Percentiles rank a stretch among this genome's conserved stretches.
Evolutionary conservation across 2,329 filamentous ascomycete species (phyloP).

Genomic region (Fusarium decemcellulare): DNA sequence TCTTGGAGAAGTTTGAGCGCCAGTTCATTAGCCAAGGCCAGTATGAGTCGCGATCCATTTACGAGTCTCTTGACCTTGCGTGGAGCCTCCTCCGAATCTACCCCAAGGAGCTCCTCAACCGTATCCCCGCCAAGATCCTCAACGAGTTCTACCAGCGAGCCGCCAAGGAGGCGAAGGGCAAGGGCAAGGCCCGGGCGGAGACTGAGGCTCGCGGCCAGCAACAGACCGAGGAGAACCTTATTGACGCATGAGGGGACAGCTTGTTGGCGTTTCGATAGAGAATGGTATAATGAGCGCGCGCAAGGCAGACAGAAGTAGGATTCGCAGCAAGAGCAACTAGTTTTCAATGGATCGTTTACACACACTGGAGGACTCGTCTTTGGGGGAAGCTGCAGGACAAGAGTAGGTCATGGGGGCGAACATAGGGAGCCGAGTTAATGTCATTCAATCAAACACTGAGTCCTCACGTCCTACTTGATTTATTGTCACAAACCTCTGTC

Average conservation of each 20-base stretch:
- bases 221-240: slow-evolving; percentile 70
- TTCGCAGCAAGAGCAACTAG: slow-evolving; percentile 39
- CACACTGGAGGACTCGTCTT: slow-evolving; percentile 31
- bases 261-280: slow-evolving; percentile 43
- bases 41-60: slow-evolving; percentile 93
- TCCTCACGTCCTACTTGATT: slow-evolving; percentile 2
- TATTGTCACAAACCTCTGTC: neutral
- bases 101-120: slow-evolving; percentile 97
- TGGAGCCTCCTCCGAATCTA: slow-evolving; percentile 98
- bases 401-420: slow-evolving; percentile 45
- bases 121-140: slow-evolving; percentile 87
- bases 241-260: slow-evolving; percentile 64
- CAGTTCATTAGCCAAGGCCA: slow-evolving; percentile 93
- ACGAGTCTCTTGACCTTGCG: slow-evolving; percentile 93
- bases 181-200: slow-evolving; percentile 69
- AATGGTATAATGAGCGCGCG: slow-evolving; percentile 46
- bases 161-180: slow-evolving; percentile 73
- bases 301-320: slow-evolving; percentile 40
- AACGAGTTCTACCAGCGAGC: slow-evolving; percentile 86
- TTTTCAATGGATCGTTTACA: slow-evolving; percentile 44
- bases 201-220: slow-evolving; percentile 55
- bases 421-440: slow-evolving; percentile 51
- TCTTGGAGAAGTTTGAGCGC: slow-evolving; percentile 98
- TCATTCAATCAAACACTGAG: slow-evolving; percentile 44
- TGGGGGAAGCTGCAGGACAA: slow-evolving; percentile 38